Evolutionary conservation across 1,284 basidiomycete genomes (phyloP).

Genomic region (Leccinum fallax): DNA sequence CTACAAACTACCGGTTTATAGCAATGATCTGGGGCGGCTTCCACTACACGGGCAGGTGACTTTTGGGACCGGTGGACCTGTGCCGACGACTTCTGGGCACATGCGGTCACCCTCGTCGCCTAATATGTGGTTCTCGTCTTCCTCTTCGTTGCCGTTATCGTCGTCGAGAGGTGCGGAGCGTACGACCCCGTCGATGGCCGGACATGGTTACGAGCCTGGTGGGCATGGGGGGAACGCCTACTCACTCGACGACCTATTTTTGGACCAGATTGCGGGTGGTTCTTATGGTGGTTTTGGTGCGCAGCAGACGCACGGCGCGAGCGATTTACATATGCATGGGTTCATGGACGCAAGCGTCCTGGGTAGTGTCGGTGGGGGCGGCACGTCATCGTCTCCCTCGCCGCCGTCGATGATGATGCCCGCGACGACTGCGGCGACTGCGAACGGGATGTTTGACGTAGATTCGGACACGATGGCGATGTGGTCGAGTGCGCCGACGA

Average conservation of each 20-base stretch:
- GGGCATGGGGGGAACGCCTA: conserved; percentile 9
- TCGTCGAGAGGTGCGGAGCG: not conserved
- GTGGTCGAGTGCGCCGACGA: conserved; percentile 59
- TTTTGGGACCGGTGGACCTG: conserved; percentile 14
- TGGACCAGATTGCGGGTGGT: conserved; percentile 20
- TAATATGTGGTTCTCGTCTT: conserved; percentile 25
- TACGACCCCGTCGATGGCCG: not conserved
- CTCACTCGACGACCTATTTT: conserved; percentile 30
- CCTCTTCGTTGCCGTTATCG: not conserved
- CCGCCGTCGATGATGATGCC: not conserved
- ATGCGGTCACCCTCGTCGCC: conserved; percentile 12
- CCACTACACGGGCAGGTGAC: conserved; percentile 49
- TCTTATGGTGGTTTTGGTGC: conserved; percentile 15
- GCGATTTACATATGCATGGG: not conserved
- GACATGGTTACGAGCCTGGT: conserved; percentile 8
- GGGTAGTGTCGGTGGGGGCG: conserved; percentile 11
- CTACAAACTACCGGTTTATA: conserved; percentile 53
- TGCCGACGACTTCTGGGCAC: conserved; percentile 2
- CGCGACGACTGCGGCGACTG: conserved; percentile 2
- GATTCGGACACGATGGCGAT: conserved; percentile 55
- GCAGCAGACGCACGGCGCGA: conserved; percentile 4
- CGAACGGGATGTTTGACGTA: conserved; percentile 23
- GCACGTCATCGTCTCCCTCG: not conserved
- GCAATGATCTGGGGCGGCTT: conserved; percentile 56
- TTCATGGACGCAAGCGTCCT: not conserved